Evolutionary conservation across 2,329 filamentous ascomycete genomes (phyloP).

Genomic region (Penicillium sp.): DNA sequence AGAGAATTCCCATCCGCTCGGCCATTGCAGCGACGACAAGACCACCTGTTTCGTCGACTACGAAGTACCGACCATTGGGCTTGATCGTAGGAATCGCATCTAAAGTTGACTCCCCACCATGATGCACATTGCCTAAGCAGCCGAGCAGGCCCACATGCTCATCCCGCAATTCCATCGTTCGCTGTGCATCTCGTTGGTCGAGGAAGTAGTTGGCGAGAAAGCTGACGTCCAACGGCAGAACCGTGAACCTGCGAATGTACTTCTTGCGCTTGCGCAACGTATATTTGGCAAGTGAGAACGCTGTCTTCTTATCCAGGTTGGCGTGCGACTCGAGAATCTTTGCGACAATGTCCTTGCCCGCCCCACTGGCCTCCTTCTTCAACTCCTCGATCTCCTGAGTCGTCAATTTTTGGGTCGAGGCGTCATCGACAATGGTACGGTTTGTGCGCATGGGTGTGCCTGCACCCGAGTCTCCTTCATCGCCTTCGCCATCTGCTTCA

Average conservation of each 20-base stretch:
- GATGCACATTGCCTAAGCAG: conserved; percentile 91
- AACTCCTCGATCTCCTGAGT: conserved; percentile 73
- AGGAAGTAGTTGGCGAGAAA: conserved; percentile 78
- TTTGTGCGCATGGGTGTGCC: conserved; percentile 65
- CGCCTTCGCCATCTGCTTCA: conserved; percentile 45
- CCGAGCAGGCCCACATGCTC: conserved; percentile 81
- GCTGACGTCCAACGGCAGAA: conserved; percentile 81
- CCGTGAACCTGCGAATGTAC: conserved; percentile 85
- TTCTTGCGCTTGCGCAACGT: conserved; percentile 93
- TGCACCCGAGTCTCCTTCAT: conserved; percentile 41
- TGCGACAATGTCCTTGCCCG: conserved; percentile 88
- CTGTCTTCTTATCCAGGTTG: conserved; percentile 90
- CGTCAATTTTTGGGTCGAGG: conserved; percentile 74
- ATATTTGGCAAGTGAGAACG: conserved; percentile 93
- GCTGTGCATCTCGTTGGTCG: conserved; percentile 77
- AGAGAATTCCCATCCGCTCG: conserved; percentile 84
- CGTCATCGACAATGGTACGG: conserved; percentile 67
- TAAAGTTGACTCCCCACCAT: conserved; percentile 54
- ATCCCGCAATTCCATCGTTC: conserved; percentile 84
- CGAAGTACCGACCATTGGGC: conserved; percentile 72
- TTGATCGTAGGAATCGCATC: conserved; percentile 34
- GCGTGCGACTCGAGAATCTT: conserved; percentile 90
- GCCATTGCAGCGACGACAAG: conserved; percentile 82
- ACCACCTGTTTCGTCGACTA: conserved; percentile 86
- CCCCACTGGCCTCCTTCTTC: conserved; percentile 74